Percentiles rank a stretch among this genome's conserved stretches.
Conservation (phyloP, 352 stramenopile species). For the Phytophthora capsici region DNA sequence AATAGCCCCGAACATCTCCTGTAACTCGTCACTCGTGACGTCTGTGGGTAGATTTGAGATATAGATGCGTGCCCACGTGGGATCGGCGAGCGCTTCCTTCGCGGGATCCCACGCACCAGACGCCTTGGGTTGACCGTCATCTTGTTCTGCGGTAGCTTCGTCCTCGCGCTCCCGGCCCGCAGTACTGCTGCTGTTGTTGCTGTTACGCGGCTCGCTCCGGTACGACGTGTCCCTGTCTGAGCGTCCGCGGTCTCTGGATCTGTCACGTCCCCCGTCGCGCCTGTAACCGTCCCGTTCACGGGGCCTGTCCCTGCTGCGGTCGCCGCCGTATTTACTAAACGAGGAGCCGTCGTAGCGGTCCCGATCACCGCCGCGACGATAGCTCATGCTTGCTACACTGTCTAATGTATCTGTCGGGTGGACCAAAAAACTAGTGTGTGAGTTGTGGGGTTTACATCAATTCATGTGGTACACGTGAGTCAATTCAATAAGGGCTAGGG, state of each 20-base stretch:
- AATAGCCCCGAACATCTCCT: conserved; percentile 87
- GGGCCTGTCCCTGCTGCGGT: conserved; percentile 30
- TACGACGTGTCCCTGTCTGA: conserved; percentile 45
- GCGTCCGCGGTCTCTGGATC: conserved; percentile 35
- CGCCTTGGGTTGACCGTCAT: conserved; percentile 40
- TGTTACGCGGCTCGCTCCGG: conserved; percentile 33
- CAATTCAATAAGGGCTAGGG: background rate
- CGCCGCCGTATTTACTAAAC: conserved; percentile 34
- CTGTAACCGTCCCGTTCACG: conserved; percentile 49
- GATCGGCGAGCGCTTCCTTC: conserved; percentile 83
- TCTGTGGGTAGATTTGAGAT: conserved; percentile 85
- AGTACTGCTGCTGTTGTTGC: conserved; percentile 24
- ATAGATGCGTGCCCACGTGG: conserved; percentile 87
- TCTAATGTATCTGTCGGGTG: conserved; percentile 18
- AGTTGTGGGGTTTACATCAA: background rate
- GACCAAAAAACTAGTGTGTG: background rate
- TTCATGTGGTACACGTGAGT: background rate
- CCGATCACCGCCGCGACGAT: conserved; percentile 27
- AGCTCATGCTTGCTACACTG: conserved; percentile 31
- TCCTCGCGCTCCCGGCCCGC: conserved; percentile 43
- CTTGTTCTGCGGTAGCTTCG: conserved; percentile 14
- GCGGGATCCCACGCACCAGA: conserved; percentile 69
- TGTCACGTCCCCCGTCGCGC: conserved; percentile 33
- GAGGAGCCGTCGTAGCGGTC: conserved; percentile 34
- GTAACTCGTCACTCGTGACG: conserved; percentile 79